phyloP scores from a whole-genome alignment of 352 stramenopile genomes.

The Blastocystis sp. region DNA sequence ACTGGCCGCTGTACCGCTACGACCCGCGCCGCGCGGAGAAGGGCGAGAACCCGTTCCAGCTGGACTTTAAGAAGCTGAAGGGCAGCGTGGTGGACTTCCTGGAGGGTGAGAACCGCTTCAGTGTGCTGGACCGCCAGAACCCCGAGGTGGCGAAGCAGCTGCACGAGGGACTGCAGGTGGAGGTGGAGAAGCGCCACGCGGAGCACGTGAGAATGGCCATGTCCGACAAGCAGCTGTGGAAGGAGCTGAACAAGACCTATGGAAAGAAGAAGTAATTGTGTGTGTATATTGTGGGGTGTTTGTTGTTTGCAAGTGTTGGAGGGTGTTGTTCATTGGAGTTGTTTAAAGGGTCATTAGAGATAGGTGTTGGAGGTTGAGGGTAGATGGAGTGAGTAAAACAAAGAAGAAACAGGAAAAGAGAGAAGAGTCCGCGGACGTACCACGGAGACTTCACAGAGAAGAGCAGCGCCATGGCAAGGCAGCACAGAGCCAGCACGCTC shows the following conservation, averaged over 20 bases:
- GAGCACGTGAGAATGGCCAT: constrained; percentile 61
- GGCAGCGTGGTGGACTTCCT: constrained; percentile 48
- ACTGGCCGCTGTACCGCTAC: constrained; percentile 62
- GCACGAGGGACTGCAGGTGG: neutral
- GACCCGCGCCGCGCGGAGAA: neutral
- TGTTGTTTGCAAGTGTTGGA: too few relatives aligned
- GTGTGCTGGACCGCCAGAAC: constrained; percentile 10
- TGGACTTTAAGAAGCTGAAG: constrained; percentile 67
- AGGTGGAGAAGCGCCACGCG: constrained; percentile 41
- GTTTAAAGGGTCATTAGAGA: too few relatives aligned
- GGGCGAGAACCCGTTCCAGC: constrained; percentile 54
- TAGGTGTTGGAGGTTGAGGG: too few relatives aligned
- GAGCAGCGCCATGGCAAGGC: neutral
- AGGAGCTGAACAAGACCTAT: constrained; percentile 58
- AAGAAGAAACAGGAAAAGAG: neutral
- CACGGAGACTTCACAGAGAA: constrained; percentile 14
- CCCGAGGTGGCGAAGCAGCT: constrained; percentile 29
- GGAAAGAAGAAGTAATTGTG: constrained; percentile 64
- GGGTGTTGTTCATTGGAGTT: too few relatives aligned
- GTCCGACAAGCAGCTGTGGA: constrained; percentile 66
- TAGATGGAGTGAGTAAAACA: too few relatives aligned
- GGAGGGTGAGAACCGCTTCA: constrained; percentile 45
- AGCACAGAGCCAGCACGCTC: neutral
- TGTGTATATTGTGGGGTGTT: constrained; percentile 18
- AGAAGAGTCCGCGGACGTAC: constrained; percentile 12